Conservation (phyloP, 108 stramenopile genomes). For the Craspedostauros australis region DNA sequence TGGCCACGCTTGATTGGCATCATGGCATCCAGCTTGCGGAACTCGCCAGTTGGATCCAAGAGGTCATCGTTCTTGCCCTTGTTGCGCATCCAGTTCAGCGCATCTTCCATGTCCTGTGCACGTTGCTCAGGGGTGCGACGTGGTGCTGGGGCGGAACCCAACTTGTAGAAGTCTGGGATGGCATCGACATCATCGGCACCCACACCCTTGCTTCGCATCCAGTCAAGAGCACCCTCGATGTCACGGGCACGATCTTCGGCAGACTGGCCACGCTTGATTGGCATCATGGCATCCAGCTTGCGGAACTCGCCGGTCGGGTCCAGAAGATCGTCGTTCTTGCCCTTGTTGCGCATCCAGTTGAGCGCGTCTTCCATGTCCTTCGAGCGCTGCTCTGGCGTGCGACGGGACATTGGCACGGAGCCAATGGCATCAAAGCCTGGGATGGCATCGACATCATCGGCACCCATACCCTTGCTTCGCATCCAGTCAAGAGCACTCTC, state of each 20-base stretch:
- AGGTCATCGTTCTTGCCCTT: slow-evolving; percentile 24
- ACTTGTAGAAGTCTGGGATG: slow-evolving; percentile 2
- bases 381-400: slow-evolving; percentile 16
- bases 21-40: slow-evolving; percentile 12
- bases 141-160: slow-evolving; percentile 8
- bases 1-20: slow-evolving; percentile 8
- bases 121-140: slow-evolving; percentile 12
- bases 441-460: slow-evolving; percentile 10
- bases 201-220: slow-evolving; percentile 10
- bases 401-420: slow-evolving; percentile 6
- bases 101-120: slow-evolving; percentile 16
- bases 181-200: slow-evolving; percentile 11
- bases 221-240: slow-evolving; percentile 23
- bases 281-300: slow-evolving; percentile 14
- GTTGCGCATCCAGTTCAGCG: slow-evolving; percentile 11
- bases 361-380: slow-evolving; percentile 6
- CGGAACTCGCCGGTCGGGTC: slow-evolving; percentile 21
- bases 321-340: slow-evolving; percentile 12
- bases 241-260: slow-evolving; percentile 12
- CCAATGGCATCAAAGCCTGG: slow-evolving; percentile 4
- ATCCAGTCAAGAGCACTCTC: slow-evolving; percentile 10
- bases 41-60: slow-evolving; percentile 2
- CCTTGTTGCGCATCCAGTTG: slow-evolving; percentile 38
- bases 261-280: slow-evolving; percentile 9
- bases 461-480: slow-evolving; percentile 3